phyloP scores from a whole-genome alignment of 2,329 filamentous ascomycete genomes.

The Camptophora hylomeconis region DNA sequence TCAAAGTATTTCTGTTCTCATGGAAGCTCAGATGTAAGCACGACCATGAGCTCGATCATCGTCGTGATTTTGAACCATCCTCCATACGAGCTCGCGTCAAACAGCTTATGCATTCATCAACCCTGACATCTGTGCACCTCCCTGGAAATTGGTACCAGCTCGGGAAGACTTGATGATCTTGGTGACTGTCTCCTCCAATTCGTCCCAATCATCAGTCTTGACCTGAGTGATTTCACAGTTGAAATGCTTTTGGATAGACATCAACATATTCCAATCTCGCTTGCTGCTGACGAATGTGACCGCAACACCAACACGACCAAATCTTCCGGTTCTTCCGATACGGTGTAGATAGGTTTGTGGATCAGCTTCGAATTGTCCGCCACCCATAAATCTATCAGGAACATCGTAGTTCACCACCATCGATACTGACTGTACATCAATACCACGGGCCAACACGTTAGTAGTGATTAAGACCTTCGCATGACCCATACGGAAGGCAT shows the following conservation, averaged over 20 bases:
- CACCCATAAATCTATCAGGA: constrained; percentile 29
- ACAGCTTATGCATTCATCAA: too few relatives aligned
- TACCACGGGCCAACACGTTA: constrained; percentile 90
- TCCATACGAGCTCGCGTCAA: too few relatives aligned
- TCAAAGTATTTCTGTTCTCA: too few relatives aligned
- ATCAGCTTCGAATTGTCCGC: constrained; percentile 45
- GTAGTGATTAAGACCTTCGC: constrained; percentile 97
- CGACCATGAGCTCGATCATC: too few relatives aligned
- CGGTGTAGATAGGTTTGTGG: constrained; percentile 94
- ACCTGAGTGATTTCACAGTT: constrained; percentile 69
- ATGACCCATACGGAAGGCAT: constrained; percentile 71
- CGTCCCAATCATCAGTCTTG: constrained; percentile 79
- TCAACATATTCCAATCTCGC: constrained; percentile 65
- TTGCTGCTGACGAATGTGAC: constrained; percentile 89
- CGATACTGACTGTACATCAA: constrained; percentile 81
- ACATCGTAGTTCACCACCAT: constrained; percentile 94
- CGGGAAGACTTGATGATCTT: constrained; percentile 55
- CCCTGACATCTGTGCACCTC: too few relatives aligned
- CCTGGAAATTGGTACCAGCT: constrained; percentile 26
- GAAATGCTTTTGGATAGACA: constrained; percentile 68
- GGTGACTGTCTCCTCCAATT: constrained; percentile 72
- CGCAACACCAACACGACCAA: constrained; percentile 89
- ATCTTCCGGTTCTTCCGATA: constrained; percentile 91
- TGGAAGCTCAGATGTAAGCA: too few relatives aligned
- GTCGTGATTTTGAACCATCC: too few relatives aligned